Base-by-base conservation (phyloP, 1,139 yeast species). In the Scheffersomyces titani region DNA sequence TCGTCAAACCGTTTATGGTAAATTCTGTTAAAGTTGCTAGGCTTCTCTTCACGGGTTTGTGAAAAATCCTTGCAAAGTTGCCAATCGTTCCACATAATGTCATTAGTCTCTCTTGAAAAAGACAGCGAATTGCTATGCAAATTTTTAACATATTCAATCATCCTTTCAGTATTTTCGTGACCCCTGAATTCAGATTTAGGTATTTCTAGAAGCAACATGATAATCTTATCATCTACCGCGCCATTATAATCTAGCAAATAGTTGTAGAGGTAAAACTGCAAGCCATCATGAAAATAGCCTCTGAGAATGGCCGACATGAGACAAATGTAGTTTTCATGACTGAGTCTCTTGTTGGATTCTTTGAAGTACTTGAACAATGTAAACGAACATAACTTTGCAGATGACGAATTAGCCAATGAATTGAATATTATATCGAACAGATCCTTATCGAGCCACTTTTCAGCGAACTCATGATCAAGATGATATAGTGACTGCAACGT, bases 371-470 rank as follows among this genome's bases (percentile, higher is more conserved):
- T 55, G 56, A 65, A 73, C 5, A 78, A 55, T 1, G 61, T 57
- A 11, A 71, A 49, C 0, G 81, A 70, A 5, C 72, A 68, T 19
- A 64, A 55, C 55, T 71, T 76, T 1, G 73, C 67, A 1, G 77
- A 70, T 5, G 74, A 67, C 1, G 75, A 72, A 20, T 62, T 62
- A 3, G 77, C 64, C 44, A 77, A 50, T 5, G 78, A 64, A 47
- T 68, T 61, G 18, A 73, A 52, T 1, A 78, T 66, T 9, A 78
- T 73, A 49, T 70, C 61, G 53, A 65, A 66, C 76, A 76, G 79
- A 19, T 73, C 75, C 0, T 51, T 40, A 55, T 75, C 66, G 2
- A 78, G 62, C 74, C 75, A 72, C 13, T 68, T 64, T 0, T 46
- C 24, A 11, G 59, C 21, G 36, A 69, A 63, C 5, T 57, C 51